Evolutionary conservation across 768 basidiomycete genomes (phyloP).

Genomic region (Flagelloscypha sp.): DNA sequence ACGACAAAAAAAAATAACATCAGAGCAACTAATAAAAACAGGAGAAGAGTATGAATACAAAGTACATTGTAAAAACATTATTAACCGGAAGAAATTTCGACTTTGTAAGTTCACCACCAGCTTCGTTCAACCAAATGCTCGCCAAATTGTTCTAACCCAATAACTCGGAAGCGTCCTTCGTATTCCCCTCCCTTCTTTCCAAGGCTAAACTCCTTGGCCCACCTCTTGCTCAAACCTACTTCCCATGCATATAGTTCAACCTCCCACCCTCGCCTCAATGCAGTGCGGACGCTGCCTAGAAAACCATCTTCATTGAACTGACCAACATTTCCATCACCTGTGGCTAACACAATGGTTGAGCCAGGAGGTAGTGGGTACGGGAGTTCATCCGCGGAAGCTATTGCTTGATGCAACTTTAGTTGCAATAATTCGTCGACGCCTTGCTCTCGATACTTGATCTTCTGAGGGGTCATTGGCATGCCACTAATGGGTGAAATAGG

Average conservation of each 20-base stretch:
- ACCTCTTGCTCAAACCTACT: constrained; percentile 69
- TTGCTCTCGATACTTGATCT: constrained; percentile 74
- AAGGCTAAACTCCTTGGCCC: constrained; percentile 73
- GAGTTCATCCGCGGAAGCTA: constrained; percentile 58
- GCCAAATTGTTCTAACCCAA: constrained; percentile 63
- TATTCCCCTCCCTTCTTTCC: constrained; percentile 32
- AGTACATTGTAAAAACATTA: no score
- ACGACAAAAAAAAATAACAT: no score
- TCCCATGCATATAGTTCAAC: constrained; percentile 96
- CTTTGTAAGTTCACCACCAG: no score
- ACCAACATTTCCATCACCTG: constrained; percentile 87
- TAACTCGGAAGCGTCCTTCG: constrained; percentile 40
- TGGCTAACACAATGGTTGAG: constrained; percentile 83
- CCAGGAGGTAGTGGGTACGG: constrained; percentile 54
- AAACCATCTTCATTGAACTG: constrained; percentile 94
- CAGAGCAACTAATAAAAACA: no score
- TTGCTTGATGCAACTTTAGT: constrained; percentile 82
- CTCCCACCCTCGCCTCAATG: constrained; percentile 83
- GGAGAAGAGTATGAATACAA: no score
- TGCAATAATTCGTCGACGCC: constrained; percentile 94
- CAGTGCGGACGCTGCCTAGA: constrained; percentile 77
- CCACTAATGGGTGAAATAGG: no score
- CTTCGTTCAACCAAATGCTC: constrained; percentile 49
- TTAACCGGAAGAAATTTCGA: no score
- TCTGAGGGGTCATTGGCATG: constrained; percentile 20